phyloP scores from a whole-genome alignment of 805 yeast species.

The Monosporozyma aquatica region DNA sequence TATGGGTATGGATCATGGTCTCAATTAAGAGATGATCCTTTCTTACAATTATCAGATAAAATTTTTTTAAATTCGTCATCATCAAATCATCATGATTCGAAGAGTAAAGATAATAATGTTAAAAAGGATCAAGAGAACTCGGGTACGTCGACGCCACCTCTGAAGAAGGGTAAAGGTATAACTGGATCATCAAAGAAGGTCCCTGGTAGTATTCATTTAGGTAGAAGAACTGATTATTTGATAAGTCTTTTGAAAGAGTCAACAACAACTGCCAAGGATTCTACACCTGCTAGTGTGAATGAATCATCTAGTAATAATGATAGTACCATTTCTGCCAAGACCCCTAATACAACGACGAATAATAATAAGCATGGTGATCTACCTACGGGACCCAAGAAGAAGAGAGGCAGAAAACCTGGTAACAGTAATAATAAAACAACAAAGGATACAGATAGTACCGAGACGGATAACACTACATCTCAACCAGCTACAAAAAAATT shows the following conservation, averaged over 20 bases:
- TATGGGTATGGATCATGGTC: slow-evolving; percentile 96
- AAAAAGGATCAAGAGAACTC: too few relatives aligned
- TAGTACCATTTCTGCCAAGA: slow-evolving; percentile 18
- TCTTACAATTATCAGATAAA: slow-evolving; percentile 76
- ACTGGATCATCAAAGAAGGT: slow-evolving; percentile 47
- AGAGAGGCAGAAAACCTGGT: slow-evolving; percentile 25
- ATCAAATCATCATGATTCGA: not conserved
- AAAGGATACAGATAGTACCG: too few relatives aligned
- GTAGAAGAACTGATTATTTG: slow-evolving; percentile 84
- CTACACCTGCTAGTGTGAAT: not conserved
- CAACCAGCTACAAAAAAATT: slow-evolving; percentile 15
- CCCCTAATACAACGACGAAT: slow-evolving; percentile 7
- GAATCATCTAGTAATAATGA: slow-evolving; percentile 10
- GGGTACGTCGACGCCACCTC: not conserved
- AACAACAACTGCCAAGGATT: slow-evolving; percentile 20
- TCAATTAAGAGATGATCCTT: slow-evolving; percentile 91
- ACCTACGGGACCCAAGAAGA: slow-evolving; percentile 24
- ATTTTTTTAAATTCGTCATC: slow-evolving; percentile 56
- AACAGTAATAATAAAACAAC: too few relatives aligned
- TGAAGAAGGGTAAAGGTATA: slow-evolving; percentile 20
- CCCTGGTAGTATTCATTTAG: slow-evolving; percentile 88
- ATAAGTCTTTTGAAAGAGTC: slow-evolving; percentile 60
- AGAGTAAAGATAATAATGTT: slow-evolving; percentile 6
- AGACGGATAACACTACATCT: too few relatives aligned
- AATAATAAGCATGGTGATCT: slow-evolving; percentile 5